These are phyloP conservation scores for Zasmidium angulare DNA, from an alignment of 2,329 filamentous ascomycete genomes.

Conservation along the genomic window DNA sequence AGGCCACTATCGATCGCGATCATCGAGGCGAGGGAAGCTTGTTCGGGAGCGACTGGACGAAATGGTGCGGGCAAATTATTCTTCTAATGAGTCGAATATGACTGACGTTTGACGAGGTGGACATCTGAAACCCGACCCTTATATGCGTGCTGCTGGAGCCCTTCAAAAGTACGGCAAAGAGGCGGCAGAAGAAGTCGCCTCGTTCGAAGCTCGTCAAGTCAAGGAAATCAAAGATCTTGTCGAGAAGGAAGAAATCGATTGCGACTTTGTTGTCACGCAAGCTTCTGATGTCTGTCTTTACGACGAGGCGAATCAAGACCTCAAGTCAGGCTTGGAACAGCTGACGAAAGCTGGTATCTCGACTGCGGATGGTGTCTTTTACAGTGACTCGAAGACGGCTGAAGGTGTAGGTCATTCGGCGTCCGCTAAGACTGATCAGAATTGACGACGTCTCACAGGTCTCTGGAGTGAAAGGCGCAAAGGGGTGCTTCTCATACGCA, in stretches of 20 bases:
- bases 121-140: conserved; percentile 39
- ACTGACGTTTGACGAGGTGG: conserved; percentile 18
- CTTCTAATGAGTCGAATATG: background rate
- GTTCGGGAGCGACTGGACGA: conserved; percentile 30
- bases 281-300: conserved; percentile 42
- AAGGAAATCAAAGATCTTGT: conserved; percentile 39
- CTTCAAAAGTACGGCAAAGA: conserved; percentile 29
- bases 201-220: conserved; percentile 36
- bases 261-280: conserved; percentile 46
- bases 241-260: conserved; percentile 43
- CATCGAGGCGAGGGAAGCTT: conserved; percentile 30
- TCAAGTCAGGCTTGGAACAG: conserved; percentile 33
- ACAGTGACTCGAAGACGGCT: conserved; percentile 29
- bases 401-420: conserved; percentile 28
- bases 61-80: conserved; percentile 17
- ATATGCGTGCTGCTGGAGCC: conserved; percentile 28
- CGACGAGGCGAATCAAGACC: conserved; percentile 20
- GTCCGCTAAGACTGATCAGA: background rate
- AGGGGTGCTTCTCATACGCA: conserved; percentile 39
- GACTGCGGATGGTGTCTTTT: conserved; percentile 33
- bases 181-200: conserved; percentile 33
- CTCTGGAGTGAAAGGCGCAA: conserved; percentile 41
- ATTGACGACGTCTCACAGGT: conserved; percentile 26
- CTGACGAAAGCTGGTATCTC: conserved; percentile 32
- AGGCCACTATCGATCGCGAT: conserved; percentile 21